These are phyloP conservation scores for Ogataea henricii DNA, from an alignment of 805 yeast species.

Conservation along the genomic window DNA sequence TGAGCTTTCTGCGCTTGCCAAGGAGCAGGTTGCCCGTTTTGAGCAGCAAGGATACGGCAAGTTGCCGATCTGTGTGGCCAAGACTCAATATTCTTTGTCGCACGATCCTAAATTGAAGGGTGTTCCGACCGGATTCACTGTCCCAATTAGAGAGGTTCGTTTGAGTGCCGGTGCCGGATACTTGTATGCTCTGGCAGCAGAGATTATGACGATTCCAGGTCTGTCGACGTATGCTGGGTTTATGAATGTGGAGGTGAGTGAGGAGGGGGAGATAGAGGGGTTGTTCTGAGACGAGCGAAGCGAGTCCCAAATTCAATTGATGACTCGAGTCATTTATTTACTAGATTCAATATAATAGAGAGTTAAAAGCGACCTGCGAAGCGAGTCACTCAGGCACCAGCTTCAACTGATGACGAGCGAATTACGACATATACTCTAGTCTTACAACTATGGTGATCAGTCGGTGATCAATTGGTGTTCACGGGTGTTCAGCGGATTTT, in stretches of 20 bases:
- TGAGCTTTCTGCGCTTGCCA: slow-evolving; percentile 69
- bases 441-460: not conserved
- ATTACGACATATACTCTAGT: not conserved
- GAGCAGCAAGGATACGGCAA: slow-evolving; percentile 75
- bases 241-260: slow-evolving; percentile 83
- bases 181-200: slow-evolving; percentile 82
- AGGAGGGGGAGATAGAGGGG: slow-evolving; percentile 80
- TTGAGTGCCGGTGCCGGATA: slow-evolving; percentile 89
- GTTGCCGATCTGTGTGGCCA: slow-evolving; percentile 82
- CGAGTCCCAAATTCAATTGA: not conserved
- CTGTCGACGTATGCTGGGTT: slow-evolving; percentile 83
- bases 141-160: slow-evolving; percentile 81
- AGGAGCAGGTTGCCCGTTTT: slow-evolving; percentile 65
- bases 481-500: too few relatives aligned
- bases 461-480: not conserved
- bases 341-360: too few relatives aligned
- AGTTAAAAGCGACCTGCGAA: not conserved
- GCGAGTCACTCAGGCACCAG: not conserved
- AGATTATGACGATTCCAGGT: slow-evolving; percentile 85
- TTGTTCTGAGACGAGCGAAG: slow-evolving; percentile 47
- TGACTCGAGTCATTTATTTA: not conserved
- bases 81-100: slow-evolving; percentile 82
- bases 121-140: slow-evolving; percentile 76
- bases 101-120: slow-evolving; percentile 84
- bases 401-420: not conserved